Evolutionary conservation across 106 monocot species (phyloP).

Genomic region (Apostasia shenzhenica): DNA sequence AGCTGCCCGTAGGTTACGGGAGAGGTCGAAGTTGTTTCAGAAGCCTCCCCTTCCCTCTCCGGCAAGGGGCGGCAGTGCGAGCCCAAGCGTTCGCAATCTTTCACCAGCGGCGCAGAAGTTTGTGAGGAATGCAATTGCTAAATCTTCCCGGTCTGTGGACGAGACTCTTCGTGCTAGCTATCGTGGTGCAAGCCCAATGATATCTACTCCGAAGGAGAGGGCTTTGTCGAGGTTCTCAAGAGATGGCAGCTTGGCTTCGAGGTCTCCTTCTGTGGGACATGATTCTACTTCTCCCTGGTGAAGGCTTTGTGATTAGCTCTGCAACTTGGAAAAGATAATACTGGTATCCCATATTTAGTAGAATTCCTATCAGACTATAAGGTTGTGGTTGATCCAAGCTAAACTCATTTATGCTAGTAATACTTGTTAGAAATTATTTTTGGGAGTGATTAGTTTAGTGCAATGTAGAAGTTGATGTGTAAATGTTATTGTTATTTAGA

Average conservation of each 20-base stretch:
- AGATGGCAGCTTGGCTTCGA: constrained; percentile 58
- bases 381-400: too few species aligned
- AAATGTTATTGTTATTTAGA: too few species aligned
- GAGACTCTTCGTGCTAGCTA: constrained; percentile 95
- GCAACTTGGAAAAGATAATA: too few species aligned
- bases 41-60: constrained; percentile 92
- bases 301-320: constrained; percentile 9
- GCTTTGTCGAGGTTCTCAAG: constrained; percentile 64
- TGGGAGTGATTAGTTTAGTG: too few species aligned
- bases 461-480: too few species aligned
- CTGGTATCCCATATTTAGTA: too few species aligned
- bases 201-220: constrained; percentile 47
- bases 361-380: too few species aligned
- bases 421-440: too few species aligned
- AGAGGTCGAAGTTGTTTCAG: constrained; percentile 56
- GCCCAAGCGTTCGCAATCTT: constrained; percentile 63
- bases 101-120: constrained; percentile 96
- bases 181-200: constrained; percentile 53
- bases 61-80: constrained; percentile 65
- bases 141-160: constrained; percentile 66
- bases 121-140: constrained; percentile 87
- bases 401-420: too few species aligned
- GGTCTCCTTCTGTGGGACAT: constrained; percentile 66
- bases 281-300: constrained; percentile 58
- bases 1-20: constrained; percentile 72